Evolutionary conservation across 2,329 filamentous ascomycete genomes (phyloP).

Genomic region (Penicillium paneum): DNA sequence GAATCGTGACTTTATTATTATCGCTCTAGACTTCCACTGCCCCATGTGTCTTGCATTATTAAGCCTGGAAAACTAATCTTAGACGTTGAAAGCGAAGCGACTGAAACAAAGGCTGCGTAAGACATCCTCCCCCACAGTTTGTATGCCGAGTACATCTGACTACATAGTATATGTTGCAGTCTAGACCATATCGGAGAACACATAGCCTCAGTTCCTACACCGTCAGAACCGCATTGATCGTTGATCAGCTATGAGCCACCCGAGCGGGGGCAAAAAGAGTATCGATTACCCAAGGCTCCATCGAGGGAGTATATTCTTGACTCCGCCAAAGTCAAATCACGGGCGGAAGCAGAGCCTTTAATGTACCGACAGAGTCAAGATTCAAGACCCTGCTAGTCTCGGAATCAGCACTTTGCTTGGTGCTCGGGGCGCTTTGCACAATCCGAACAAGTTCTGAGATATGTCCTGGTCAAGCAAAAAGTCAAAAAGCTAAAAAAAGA

Average conservation of each 20-base stretch:
- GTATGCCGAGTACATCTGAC: background rate
- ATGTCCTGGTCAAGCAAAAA: background rate
- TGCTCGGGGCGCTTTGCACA: slow-evolving; percentile 5
- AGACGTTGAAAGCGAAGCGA: background rate
- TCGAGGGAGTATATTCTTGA: background rate
- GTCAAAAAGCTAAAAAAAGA: background rate
- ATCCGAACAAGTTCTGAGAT: slow-evolving; percentile 2
- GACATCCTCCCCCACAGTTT: slow-evolving; percentile 1
- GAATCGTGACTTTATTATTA: background rate
- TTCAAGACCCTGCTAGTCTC: slow-evolving; percentile 1
- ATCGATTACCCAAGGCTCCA: background rate
- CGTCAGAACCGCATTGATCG: background rate
- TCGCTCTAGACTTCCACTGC: slow-evolving; percentile 7
- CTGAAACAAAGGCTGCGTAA: slow-evolving; percentile 15
- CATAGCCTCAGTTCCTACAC: background rate
- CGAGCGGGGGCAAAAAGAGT: background rate
- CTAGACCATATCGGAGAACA: background rate
- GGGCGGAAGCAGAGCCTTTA: background rate
- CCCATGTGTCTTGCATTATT: background rate
- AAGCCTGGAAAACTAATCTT: slow-evolving; percentile 5
- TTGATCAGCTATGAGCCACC: background rate
- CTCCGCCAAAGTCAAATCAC: slow-evolving; percentile 1
- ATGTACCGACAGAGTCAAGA: background rate
- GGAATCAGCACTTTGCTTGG: background rate
- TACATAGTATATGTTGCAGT: background rate